Conservation (phyloP, 2,329 filamentous ascomycete species). For the Microsporum canis region DNA sequence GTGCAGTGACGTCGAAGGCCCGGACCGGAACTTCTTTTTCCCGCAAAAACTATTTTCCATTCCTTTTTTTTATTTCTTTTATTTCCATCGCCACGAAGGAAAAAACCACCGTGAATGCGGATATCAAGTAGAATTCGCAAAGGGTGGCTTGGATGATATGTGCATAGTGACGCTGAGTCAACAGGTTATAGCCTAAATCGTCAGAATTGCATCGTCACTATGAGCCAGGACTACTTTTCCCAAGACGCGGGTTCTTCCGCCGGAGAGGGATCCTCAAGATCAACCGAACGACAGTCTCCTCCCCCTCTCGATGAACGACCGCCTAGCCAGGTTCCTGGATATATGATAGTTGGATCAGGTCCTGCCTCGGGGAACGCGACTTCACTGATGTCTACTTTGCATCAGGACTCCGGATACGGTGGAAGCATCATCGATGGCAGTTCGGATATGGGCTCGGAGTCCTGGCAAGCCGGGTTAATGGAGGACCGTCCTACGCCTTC, state of each 20-base stretch:
- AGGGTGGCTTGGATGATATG: not conserved
- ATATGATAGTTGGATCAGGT: constrained; percentile 80
- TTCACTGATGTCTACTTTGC: constrained; percentile 67
- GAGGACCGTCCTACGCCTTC: constrained; percentile 48
- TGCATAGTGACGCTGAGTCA: not conserved
- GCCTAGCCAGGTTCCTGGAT: constrained; percentile 44
- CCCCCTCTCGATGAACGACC: constrained; percentile 8
- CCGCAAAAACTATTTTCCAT: not conserved
- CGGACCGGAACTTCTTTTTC: not conserved
- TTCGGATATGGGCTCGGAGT: constrained; percentile 22
- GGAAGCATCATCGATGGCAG: constrained; percentile 50
- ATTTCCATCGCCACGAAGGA: not conserved
- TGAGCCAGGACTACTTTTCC: constrained; percentile 36
- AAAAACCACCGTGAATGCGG: not conserved
- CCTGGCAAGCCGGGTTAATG: constrained; percentile 46
- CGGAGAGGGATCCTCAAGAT: constrained; percentile 28
- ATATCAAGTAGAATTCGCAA: not conserved
- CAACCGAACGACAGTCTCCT: constrained; percentile 19
- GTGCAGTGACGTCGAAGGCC: not conserved
- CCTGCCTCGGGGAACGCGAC: constrained; percentile 70
- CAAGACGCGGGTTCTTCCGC: constrained; percentile 25
- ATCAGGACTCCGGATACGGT: constrained; percentile 85
- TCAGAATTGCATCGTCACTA: constrained; percentile 12
- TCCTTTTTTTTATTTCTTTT: not conserved
- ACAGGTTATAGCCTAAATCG: not conserved